Conservation (phyloP, 2,329 filamentous ascomycete genomes). For the Colletotrichum navitas region DNA sequence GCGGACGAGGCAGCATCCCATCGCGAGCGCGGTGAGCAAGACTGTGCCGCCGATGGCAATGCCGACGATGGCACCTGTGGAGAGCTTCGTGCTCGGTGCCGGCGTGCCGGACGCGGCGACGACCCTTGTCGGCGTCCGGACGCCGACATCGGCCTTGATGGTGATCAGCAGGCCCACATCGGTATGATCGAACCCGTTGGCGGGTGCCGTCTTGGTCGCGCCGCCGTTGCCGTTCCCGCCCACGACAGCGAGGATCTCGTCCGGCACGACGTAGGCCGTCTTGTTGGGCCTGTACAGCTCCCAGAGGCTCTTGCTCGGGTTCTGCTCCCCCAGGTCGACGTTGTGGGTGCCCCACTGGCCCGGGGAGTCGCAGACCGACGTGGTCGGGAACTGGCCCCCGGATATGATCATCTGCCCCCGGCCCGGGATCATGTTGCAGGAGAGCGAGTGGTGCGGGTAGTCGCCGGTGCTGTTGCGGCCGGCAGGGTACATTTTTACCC, state of each 20-base stretch:
- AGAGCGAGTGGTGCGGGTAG: conserved; percentile 66
- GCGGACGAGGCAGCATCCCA: conserved; percentile 49
- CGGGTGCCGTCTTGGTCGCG: conserved; percentile 65
- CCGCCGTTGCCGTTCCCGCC: conserved; percentile 65
- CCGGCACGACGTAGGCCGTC: conserved; percentile 66
- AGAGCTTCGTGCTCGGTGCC: conserved; percentile 43
- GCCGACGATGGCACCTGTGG: conserved; percentile 58
- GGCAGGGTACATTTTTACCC: conserved; percentile 68
- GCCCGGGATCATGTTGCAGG: conserved; percentile 67
- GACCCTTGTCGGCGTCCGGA: conserved; percentile 64
- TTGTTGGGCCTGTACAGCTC: conserved; percentile 63
- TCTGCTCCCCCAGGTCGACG: conserved; percentile 65
- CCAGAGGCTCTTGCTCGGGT: conserved; percentile 62
- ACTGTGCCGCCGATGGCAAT: conserved; percentile 55
- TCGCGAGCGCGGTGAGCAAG: conserved; percentile 45
- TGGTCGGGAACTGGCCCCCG: conserved; percentile 68
- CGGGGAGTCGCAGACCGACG: conserved; percentile 64
- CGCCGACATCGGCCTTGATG: conserved; percentile 59
- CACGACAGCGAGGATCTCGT: conserved; percentile 62
- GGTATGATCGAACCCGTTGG: conserved; percentile 60
- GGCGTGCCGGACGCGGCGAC: conserved; percentile 44
- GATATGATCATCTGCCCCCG: conserved; percentile 73
- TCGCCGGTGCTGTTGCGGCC: conserved; percentile 54
- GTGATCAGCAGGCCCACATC: conserved; percentile 68
- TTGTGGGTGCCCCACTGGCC: conserved; percentile 68